Base-by-base conservation (phyloP, 345 rosid genomes). In the Aurinia saxatilis region DNA sequence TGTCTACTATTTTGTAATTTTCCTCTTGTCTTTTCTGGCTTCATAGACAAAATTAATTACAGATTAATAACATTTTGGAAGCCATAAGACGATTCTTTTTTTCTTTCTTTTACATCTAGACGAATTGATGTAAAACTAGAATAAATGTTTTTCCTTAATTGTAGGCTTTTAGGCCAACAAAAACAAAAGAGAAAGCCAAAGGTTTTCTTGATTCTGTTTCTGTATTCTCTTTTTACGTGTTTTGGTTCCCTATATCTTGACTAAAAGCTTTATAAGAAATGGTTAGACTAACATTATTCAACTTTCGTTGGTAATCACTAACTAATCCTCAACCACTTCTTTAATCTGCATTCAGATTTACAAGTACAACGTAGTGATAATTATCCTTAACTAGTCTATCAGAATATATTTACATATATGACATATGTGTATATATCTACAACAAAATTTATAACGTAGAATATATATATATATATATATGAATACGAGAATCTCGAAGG, bases 401-500 rank as follows among this genome's bases (percentile, higher is more conserved):
- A n/a, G 27, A 23, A 23, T 4, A 10, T 38, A 38, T 38, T 11
- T 38, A 38, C 12, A 29, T 39, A 57, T 7, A 27, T 2, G n/a
- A n/a, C n/a, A 29, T 10, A 10, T 8, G 33, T 12, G 31, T 4
- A 16, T 17, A 33, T 10, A 34, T 6, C 8, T 14, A 57, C 27
- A 15, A 40, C 50, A 61, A 25, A 27, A 4, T 25, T 29, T 29
- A 17, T 66, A 66, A 56, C 55, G 56, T 66, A 56, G 5, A 42
- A 21, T 21, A 21, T 21, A 1, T 2, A 21, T 21, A 21, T 21
- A 21, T 21, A 21, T 21, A 31, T 18, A 49, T 35, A 1, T 54
- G n/a, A 38, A 60, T 47, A 25, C 3, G 49, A 68, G 67, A 69
- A 69, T 69, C 63, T 60, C 17, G 50, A 60, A 69, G 36, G 56